Conservation (phyloP, 148 eudicot species). For the Fagopyrum tataricum region DNA sequence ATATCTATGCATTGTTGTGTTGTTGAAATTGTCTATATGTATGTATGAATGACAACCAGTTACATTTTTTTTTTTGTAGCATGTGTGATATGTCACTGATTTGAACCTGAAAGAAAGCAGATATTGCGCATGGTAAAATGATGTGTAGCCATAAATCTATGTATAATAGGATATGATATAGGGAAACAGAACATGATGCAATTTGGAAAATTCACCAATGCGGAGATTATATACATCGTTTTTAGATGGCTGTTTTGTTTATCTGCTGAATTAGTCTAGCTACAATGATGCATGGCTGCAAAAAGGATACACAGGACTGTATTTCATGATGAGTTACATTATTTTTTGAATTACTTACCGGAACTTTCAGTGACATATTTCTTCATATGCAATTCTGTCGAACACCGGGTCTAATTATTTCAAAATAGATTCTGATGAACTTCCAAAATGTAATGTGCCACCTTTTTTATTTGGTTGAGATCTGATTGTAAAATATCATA, state of each 20-base stretch:
- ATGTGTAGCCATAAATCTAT: not conserved
- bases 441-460: not conserved
- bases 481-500: constrained; percentile 12
- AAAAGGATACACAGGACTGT: not conserved
- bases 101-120: not conserved
- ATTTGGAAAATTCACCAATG: not conserved
- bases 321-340: not conserved
- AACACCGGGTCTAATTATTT: not conserved
- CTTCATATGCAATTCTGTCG: not conserved
- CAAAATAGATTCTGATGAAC: not conserved
- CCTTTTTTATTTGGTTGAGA: not conserved
- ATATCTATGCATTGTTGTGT: not conserved
- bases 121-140: not conserved
- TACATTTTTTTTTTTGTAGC: not conserved
- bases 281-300: not conserved
- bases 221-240: not conserved
- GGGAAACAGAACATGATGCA: not conserved
- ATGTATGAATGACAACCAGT: too few species aligned
- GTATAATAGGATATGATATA: not conserved
- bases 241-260: not conserved
- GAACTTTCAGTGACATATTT: not conserved
- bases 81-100: not conserved
- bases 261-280: not conserved
- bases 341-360: not conserved
- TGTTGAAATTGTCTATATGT: not conserved